Evolutionary conservation across 2,329 filamentous ascomycete species (phyloP).

Genomic region (Apiospora arundinis): DNA sequence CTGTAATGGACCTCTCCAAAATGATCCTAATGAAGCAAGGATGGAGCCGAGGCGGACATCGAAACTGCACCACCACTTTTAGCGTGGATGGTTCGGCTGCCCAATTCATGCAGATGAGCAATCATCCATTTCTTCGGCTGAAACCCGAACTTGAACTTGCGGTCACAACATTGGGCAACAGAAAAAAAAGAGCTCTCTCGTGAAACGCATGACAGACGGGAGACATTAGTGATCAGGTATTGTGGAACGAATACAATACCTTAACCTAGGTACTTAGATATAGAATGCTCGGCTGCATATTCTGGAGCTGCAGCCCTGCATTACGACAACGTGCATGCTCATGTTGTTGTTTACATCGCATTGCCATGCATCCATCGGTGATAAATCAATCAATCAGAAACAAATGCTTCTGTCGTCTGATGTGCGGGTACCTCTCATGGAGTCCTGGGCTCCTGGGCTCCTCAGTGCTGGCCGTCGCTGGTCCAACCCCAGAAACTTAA

Average conservation of each 20-base stretch:
- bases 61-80: slow-evolving; percentile 2
- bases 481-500: slow-evolving; percentile 2
- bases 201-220: neutral
- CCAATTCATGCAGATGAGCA: neutral
- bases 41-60: slow-evolving; percentile 17
- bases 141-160: neutral
- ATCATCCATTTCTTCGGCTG: neutral
- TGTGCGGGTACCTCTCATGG: neutral
- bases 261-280: too few relatives aligned
- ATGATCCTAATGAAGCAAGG: neutral
- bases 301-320: neutral
- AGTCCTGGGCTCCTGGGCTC: too few relatives aligned
- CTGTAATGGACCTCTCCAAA: neutral
- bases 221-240: neutral
- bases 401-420: neutral
- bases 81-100: neutral
- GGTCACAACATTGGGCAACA: neutral
- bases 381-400: neutral
- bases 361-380: neutral
- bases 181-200: too few relatives aligned
- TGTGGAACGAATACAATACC: too few relatives aligned
- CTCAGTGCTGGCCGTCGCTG: neutral
- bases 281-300: neutral
- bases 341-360: neutral
- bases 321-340: neutral